Evolutionary conservation across 139 green algal species (phyloP).

Genomic region (Tetradesmus obliquus): DNA sequence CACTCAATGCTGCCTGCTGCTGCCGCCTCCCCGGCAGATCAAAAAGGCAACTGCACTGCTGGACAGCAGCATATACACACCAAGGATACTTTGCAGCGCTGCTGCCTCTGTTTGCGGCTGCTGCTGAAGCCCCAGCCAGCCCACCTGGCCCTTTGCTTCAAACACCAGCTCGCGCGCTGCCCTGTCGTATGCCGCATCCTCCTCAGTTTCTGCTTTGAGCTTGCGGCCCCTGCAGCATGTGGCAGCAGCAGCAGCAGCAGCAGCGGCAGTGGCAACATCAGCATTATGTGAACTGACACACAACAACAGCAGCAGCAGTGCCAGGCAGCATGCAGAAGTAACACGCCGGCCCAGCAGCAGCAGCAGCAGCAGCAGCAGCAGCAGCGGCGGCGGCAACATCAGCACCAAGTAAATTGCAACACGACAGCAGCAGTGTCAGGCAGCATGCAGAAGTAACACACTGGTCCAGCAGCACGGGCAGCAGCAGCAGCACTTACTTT

Average conservation of each 20-base stretch:
- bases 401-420: neutral
- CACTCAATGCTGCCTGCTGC: neutral
- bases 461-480: neutral
- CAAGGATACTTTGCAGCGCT: neutral
- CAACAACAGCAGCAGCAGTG: neutral
- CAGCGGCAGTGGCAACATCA: neutral
- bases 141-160: slow-evolving; percentile 69
- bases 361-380: neutral
- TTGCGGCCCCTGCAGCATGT: slow-evolving; percentile 52
- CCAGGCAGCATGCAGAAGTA: neutral
- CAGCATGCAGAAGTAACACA: neutral
- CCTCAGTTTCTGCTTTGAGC: slow-evolving; percentile 57
- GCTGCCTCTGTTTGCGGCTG: neutral
- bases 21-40: neutral
- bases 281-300: neutral
- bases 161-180: slow-evolving; percentile 78
- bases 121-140: neutral
- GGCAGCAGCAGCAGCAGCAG: slow-evolving; percentile 15
- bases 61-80: neutral
- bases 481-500: slow-evolving; percentile 56
- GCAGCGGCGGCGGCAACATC: neutral
- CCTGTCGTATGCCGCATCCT: slow-evolving; percentile 78
- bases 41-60: neutral
- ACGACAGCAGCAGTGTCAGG: no score
- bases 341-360: no score